Percentiles rank a stretch among this genome's conserved stretches.
Conservation (phyloP, 2,329 filamentous ascomycete species). For the Acephala macrosclerotiorum region DNA sequence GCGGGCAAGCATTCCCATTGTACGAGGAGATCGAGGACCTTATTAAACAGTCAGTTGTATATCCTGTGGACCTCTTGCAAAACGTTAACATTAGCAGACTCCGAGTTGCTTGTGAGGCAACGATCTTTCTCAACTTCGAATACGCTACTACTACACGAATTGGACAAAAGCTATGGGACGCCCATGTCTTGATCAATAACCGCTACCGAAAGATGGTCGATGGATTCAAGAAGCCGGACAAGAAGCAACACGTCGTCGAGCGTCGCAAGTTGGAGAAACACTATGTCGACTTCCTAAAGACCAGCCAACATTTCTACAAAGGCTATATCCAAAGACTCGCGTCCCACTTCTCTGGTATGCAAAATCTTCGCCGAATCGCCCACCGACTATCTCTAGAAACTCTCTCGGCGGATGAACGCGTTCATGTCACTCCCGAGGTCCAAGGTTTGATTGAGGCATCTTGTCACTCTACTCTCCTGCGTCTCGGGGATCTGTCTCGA, state of each 20-base stretch:
- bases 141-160: constrained; percentile 68
- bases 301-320: constrained; percentile 87
- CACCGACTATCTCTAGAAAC: constrained; percentile 39
- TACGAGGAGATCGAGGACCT: constrained; percentile 52
- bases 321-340: constrained; percentile 82
- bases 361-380: constrained; percentile 42
- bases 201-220: constrained; percentile 77
- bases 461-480: constrained; percentile 84
- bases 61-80: constrained; percentile 6
- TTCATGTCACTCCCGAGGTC: constrained; percentile 35
- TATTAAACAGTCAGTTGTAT: constrained; percentile 40
- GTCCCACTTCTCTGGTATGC: constrained; percentile 55
- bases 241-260: constrained; percentile 60
- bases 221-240: constrained; percentile 55
- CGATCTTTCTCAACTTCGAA: constrained; percentile 76
- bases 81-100: constrained; percentile 38
- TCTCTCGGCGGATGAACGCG: constrained; percentile 37
- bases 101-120: constrained; percentile 69
- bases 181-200: constrained; percentile 79
- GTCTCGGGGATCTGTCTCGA: constrained; percentile 87
- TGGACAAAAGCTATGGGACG: constrained; percentile 79
- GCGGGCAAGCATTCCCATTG: constrained; percentile 53
- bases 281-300: constrained; percentile 86
- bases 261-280: constrained; percentile 82
- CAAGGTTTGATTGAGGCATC: constrained; percentile 67